A percentile compares a stretch with the other conserved stretches of the same genome.
These are phyloP conservation scores for Candolleomyces aberdarensis DNA, from an alignment of 768 basidiomycete species.

Conservation along the genomic window DNA sequence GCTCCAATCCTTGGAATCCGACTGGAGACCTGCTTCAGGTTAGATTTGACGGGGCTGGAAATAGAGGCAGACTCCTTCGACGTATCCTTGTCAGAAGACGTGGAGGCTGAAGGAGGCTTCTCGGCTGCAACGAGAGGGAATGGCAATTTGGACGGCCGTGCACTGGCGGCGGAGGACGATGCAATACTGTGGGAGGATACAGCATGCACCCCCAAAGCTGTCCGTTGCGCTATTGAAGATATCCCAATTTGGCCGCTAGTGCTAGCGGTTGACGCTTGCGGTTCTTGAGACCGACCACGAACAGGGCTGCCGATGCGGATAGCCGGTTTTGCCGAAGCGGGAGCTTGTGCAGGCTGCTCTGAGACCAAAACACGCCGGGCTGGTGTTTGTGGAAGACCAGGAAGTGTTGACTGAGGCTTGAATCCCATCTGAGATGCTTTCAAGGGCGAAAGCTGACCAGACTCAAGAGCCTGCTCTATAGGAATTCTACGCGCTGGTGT, in stretches of 20 bases:
- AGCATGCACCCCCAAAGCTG: background rate
- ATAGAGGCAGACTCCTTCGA: background rate
- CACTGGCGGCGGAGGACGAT: conserved; percentile 2
- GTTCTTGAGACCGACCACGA: conserved; percentile 5
- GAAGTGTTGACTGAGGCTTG: conserved; percentile 17
- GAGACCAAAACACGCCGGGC: conserved; percentile 21
- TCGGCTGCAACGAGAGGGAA: conserved; percentile 28
- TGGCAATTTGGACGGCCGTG: conserved; percentile 23
- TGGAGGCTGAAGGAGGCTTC: conserved; percentile 2
- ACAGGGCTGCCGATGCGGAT: conserved; percentile 5
- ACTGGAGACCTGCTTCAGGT: conserved; percentile 50
- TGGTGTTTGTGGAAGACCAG: conserved; percentile 17
- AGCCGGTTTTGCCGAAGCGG: conserved; percentile 7
- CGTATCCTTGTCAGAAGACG: conserved; percentile 5
- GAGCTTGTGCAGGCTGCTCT: conserved; percentile 18
- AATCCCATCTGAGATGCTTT: conserved; percentile 37
- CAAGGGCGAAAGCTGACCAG: conserved; percentile 48
- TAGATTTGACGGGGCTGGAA: conserved; percentile 37
- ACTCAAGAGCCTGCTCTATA: conserved; percentile 46
- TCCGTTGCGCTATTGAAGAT: background rate
- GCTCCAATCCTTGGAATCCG: conserved; percentile 58
- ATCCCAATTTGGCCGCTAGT: background rate
- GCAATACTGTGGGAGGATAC: background rate
- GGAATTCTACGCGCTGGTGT: conserved; percentile 68
- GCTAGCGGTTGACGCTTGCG: background rate